Conservation (phyloP, 108 stramenopile species). For the Epithemia pelagica region DNA sequence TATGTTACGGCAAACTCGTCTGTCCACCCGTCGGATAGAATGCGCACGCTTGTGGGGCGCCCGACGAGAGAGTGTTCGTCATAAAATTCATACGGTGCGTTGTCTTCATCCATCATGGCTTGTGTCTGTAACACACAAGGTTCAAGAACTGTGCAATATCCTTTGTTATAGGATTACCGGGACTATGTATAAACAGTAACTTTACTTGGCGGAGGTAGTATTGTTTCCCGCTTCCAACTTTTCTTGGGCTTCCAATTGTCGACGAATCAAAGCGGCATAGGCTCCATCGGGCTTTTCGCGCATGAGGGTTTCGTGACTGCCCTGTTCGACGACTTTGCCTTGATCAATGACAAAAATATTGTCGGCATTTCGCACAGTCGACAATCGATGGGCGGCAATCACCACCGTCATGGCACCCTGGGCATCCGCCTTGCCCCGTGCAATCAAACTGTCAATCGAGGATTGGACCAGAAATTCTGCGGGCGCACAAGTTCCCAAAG, state of each 20-base stretch:
- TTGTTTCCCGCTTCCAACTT: constrained; percentile 13
- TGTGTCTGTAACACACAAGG: too few relatives aligned
- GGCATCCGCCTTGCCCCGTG: constrained; percentile 20
- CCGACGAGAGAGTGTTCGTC: too few relatives aligned
- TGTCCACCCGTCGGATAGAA: too few relatives aligned
- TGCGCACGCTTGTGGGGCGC: too few relatives aligned
- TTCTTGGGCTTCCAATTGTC: constrained; percentile 44
- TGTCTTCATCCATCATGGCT: too few relatives aligned
- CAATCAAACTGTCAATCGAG: constrained; percentile 73
- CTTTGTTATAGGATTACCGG: too few relatives aligned
- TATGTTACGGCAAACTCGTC: too few relatives aligned
- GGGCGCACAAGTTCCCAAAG: neutral
- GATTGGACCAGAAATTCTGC: constrained; percentile 66
- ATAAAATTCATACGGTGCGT: too few relatives aligned
- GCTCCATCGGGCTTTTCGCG: constrained; percentile 36
- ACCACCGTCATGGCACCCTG: constrained; percentile 62
- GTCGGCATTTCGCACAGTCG: constrained; percentile 84
- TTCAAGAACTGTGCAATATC: too few relatives aligned
- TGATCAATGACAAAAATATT: constrained; percentile 84
- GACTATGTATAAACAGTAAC: too few relatives aligned
- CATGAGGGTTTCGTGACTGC: constrained; percentile 81
- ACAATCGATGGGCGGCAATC: constrained; percentile 90
- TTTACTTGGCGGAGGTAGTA: neutral
- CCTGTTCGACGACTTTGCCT: constrained; percentile 77
- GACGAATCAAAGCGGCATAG: constrained; percentile 53